These are phyloP conservation scores for Emericellopsis atlantica DNA, from an alignment of 2,329 filamentous ascomycete species.

Conservation along the genomic window DNA sequence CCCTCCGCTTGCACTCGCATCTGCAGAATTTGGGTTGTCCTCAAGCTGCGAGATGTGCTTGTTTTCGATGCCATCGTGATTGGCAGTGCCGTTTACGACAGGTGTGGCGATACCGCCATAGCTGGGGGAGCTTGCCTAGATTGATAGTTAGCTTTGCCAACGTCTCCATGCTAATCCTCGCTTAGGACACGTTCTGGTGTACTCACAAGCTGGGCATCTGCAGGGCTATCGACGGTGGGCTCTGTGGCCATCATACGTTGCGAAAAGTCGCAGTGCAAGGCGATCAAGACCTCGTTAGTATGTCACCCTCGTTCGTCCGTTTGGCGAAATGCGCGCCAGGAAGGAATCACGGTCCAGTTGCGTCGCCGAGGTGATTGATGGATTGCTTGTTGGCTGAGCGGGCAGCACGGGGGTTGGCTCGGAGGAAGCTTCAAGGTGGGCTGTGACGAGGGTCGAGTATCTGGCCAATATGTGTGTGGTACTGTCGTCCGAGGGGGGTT, in stretches of 20 bases:
- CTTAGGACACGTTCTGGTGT: background rate
- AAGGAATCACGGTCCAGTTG: too few species aligned
- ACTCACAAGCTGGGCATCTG: slow-evolving; percentile 38
- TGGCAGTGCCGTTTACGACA: slow-evolving; percentile 35
- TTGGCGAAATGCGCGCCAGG: background rate
- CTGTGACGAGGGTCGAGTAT: too few species aligned
- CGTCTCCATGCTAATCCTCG: background rate
- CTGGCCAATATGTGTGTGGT: too few species aligned
- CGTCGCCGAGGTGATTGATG: too few species aligned
- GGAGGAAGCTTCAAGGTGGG: too few species aligned
- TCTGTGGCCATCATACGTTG: slow-evolving; percentile 55
- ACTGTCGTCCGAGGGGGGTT: too few species aligned
- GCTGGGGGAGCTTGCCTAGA: slow-evolving; percentile 24
- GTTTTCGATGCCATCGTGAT: slow-evolving; percentile 38
- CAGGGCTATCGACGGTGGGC: slow-evolving; percentile 39
- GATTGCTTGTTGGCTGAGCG: too few species aligned
- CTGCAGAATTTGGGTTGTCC: slow-evolving; percentile 46
- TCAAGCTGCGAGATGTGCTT: slow-evolving; percentile 46
- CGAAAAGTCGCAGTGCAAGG: slow-evolving; percentile 20
- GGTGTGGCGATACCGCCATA: slow-evolving; percentile 32
- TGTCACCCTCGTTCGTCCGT: background rate
- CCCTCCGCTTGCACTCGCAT: slow-evolving; percentile 59
- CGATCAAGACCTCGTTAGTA: background rate
- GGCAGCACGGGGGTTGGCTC: too few species aligned
- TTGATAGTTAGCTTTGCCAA: background rate